Evolutionary conservation across 2,329 filamentous ascomycete genomes (phyloP), one percentile per base, ranked within the genome.

Genomic region (Nothopassalora personata): DNA sequence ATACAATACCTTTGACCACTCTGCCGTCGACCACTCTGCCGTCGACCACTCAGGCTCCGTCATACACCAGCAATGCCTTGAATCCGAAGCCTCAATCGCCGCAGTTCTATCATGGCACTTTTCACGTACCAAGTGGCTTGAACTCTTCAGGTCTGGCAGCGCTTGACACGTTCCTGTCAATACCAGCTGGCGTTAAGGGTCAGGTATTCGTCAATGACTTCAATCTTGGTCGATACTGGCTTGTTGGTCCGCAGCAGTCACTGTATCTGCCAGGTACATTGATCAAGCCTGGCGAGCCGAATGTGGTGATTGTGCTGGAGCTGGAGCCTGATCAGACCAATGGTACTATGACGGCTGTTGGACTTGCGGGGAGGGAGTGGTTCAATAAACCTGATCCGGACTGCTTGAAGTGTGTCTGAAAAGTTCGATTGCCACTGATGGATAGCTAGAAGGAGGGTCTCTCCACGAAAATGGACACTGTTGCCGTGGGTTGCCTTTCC

Each of bases 1-100:
- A 76, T 56, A 64, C 74, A 1, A 56, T 80, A 9, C 71, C 73
- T 0, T 18, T 61, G 15, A 31, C n/a, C 0, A 13, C 11, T 1
- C 54, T 60, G 1, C 58, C 58, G 13, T 50, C 53, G 3, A 23
- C 48, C 11, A 15, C n/a, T 31, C 31, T n/a, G n/a, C n/a, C 58
- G 13, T 50, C 53, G 3, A 23, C 48, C 11, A 15, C n/a, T 31
- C 31, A n/a, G 15, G 28, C 27, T 18, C 23, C 46, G 7, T 49
- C 54, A 19, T 48, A 49, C 18, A 13, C 15, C 19, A 31, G 5
- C 9, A 31, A 27, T 10, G 36, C 27, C 18, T 27, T 27, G 15
- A 11, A 18, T n/a, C 5, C 19, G 7, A 51, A 50, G 31, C 15
- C 9, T 2, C 30, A 50, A 19, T 19, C 36, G 34, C 67, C 68